A percentile compares a stretch with the other conserved stretches of the same genome.
Conservation (phyloP, 345 rosid species). For the Dovyalis caffra region DNA sequence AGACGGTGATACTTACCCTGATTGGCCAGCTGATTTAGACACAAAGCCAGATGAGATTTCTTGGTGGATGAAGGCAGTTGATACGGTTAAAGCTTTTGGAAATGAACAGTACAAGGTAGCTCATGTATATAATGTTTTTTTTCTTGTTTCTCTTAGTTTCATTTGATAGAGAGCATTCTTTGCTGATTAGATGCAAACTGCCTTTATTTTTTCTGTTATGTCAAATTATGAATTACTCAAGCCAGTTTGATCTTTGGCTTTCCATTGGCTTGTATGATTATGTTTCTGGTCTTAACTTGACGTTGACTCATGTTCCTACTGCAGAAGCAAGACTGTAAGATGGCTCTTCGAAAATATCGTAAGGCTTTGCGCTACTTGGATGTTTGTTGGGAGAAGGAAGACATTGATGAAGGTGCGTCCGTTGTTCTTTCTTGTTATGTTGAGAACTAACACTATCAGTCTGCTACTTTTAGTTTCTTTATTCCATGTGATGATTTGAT, state of each 20-base stretch:
- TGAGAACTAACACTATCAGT: not conserved
- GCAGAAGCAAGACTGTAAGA: conserved; percentile 81
- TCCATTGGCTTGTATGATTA: not conserved
- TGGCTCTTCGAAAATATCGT: conserved; percentile 83
- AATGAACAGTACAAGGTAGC: conserved; percentile 70
- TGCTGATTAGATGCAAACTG: conserved; percentile 17
- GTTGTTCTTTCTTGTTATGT: not conserved
- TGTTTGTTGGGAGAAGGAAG: conserved; percentile 93
- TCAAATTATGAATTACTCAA: not conserved
- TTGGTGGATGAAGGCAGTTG: conserved; percentile 89
- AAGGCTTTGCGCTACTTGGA: conserved; percentile 81
- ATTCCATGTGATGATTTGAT: conserved; percentile 1
- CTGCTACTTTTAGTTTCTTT: not conserved
- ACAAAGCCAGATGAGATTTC: conserved; percentile 44
- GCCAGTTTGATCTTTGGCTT: not conserved
- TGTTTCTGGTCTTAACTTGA: not conserved
- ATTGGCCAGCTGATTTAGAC: conserved; percentile 24
- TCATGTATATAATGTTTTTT: not conserved
- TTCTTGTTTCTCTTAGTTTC: not conserved
- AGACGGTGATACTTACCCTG: conserved; percentile 25
- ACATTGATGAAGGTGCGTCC: conserved; percentile 67
- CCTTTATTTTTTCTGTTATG: not conserved
- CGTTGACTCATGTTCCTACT: not conserved
- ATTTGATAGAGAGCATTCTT: not conserved
- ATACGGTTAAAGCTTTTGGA: conserved; percentile 61